These are phyloP conservation scores for Microbotryum violaceum DNA, from an alignment of 1,284 basidiomycete genomes.

Conservation along the genomic window DNA sequence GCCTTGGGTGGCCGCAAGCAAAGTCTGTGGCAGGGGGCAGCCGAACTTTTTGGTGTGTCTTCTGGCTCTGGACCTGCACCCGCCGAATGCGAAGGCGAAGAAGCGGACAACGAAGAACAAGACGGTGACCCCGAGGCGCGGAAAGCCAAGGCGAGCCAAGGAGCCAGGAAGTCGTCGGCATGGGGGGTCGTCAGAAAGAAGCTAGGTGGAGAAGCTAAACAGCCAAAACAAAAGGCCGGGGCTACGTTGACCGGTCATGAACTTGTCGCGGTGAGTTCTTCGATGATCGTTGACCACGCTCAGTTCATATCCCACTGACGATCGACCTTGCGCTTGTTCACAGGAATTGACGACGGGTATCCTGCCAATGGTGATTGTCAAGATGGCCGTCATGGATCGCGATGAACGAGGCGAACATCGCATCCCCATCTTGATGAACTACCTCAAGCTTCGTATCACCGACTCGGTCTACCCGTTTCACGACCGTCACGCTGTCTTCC, in stretches of 20 bases:
- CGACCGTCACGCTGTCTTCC: constrained; percentile 70
- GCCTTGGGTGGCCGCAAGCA: neutral
- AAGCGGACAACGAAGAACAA: constrained; percentile 7
- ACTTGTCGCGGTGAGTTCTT: constrained; percentile 17
- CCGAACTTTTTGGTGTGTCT: constrained; percentile 7
- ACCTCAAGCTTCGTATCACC: constrained; percentile 71
- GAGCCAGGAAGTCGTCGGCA: constrained; percentile 14
- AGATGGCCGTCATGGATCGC: constrained; percentile 31
- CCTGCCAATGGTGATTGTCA: constrained; percentile 29
- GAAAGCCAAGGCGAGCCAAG: too few relatives aligned
- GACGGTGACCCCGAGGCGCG: neutral
- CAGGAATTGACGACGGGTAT: constrained; percentile 29
- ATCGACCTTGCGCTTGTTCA: neutral
- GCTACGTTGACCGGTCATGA: constrained; percentile 26
- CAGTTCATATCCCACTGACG: neutral
- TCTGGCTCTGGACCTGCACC: constrained; percentile 4
- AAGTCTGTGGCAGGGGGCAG: constrained; percentile 15
- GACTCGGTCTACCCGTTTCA: constrained; percentile 77
- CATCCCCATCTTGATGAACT: constrained; percentile 58
- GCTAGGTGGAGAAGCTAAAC: constrained; percentile 3
- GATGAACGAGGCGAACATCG: constrained; percentile 31
- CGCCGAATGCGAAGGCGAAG: constrained; percentile 3
- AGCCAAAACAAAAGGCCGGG: constrained; percentile 22
- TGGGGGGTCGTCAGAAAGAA: constrained; percentile 22
- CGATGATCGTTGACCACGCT: neutral